A percentile compares a stretch with the other conserved stretches of the same genome.
Conservation (phyloP, 176 grass and related monocot genomes). For the Phoenix dactylifera region DNA sequence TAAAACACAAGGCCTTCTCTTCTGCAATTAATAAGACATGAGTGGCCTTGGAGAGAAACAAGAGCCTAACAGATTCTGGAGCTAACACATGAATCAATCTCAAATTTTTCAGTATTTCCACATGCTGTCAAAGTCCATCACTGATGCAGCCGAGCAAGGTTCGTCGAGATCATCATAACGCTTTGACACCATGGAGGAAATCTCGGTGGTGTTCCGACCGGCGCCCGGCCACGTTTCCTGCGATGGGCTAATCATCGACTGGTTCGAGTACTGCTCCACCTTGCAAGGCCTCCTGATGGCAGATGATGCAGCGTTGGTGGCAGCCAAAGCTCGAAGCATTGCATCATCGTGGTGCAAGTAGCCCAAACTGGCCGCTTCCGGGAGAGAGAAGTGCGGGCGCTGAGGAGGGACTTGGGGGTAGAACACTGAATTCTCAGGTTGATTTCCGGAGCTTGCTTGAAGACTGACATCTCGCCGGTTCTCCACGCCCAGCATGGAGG, state of each 20-base stretch:
- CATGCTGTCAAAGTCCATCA: conserved; percentile 25
- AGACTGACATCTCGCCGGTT: conserved; percentile 10
- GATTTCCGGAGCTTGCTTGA: too few species aligned
- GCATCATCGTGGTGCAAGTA: conserved; percentile 2
- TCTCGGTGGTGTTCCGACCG: conserved; percentile 23
- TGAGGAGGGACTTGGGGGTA: conserved; percentile 24
- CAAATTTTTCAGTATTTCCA: conserved; percentile 25
- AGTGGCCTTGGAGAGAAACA: conserved; percentile 6
- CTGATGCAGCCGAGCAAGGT: conserved; percentile 2
- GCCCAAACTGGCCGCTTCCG: conserved; percentile 2
- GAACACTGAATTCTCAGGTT: conserved; percentile 17
- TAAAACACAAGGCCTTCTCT: conserved; percentile 16
- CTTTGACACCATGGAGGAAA: conserved; percentile 24
- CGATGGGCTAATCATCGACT: conserved; percentile 16
- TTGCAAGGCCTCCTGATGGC: conserved; percentile 7
- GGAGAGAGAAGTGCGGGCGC: conserved; percentile 11
- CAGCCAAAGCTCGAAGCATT: too few species aligned
- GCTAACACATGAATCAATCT: conserved; percentile 6
- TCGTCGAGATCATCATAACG: conserved; percentile 22
- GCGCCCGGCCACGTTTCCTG: conserved; percentile 19
- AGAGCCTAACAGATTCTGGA: conserved; percentile 21
- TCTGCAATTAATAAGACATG: conserved; percentile 7
- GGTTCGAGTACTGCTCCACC: conserved; percentile 11
- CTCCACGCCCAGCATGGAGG: conserved; percentile 21
- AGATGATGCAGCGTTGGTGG: too few species aligned